phyloP scores from a whole-genome alignment of 2,329 filamentous ascomycete species.

The Cordyceps cicadae region DNA sequence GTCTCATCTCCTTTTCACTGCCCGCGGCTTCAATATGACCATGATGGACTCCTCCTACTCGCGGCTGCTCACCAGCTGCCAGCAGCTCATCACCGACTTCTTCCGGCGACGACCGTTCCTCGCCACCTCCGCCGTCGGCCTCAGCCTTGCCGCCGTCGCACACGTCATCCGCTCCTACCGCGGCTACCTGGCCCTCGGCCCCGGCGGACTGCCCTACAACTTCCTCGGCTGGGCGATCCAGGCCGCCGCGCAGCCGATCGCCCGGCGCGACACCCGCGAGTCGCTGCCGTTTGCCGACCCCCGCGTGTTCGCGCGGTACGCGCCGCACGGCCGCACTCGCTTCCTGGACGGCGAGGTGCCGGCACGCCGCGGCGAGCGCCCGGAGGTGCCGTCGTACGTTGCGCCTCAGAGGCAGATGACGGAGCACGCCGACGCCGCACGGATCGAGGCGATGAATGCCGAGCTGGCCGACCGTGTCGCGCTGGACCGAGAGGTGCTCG shows the following conservation, averaged over 20 bases:
- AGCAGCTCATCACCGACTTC: background rate
- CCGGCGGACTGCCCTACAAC: slow-evolving; percentile 36
- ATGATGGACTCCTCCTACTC: background rate
- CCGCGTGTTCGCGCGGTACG: slow-evolving; percentile 18
- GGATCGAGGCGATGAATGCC: slow-evolving; percentile 17
- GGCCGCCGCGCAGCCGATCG: slow-evolving; percentile 23
- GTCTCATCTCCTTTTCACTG: background rate
- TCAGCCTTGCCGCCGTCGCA: slow-evolving; percentile 7
- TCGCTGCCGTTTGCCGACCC: slow-evolving; percentile 21
- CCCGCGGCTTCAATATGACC: background rate
- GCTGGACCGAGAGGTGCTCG: background rate
- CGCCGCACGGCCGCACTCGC: slow-evolving; percentile 16
- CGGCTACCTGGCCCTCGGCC: slow-evolving; percentile 33
- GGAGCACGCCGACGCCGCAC: slow-evolving; percentile 14
- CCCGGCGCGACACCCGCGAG: slow-evolving; percentile 25
- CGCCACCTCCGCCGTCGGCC: background rate
- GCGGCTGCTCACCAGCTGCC: background rate
- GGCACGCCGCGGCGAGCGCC: slow-evolving; percentile 19
- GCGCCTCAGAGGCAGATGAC: slow-evolving; percentile 32
- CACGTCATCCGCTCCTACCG: slow-evolving; percentile 27
- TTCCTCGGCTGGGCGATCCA: slow-evolving; percentile 33
- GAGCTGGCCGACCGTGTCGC: slow-evolving; percentile 17
- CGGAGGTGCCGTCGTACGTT: slow-evolving; percentile 26
- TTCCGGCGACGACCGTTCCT: background rate
- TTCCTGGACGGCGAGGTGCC: slow-evolving; percentile 17